Evolutionary conservation across 2,329 filamentous ascomycete genomes (phyloP).

Genomic region (Scedosporium dehoogii): DNA sequence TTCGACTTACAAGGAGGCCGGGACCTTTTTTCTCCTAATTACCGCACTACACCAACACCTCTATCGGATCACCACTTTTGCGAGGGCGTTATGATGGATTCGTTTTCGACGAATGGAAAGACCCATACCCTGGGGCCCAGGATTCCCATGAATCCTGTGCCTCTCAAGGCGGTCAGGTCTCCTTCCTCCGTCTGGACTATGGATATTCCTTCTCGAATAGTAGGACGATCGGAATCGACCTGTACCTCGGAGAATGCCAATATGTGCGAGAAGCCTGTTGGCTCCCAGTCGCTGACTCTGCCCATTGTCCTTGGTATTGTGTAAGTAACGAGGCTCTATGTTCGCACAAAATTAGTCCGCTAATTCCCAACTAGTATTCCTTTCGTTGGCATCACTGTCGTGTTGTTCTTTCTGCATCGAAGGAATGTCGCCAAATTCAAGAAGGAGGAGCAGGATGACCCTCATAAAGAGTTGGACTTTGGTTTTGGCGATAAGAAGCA

Average conservation of each 20-base stretch:
- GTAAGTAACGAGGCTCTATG: slow-evolving; percentile 39
- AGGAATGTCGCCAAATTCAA: slow-evolving; percentile 62
- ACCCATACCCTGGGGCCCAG: not conserved
- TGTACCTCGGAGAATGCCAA: slow-evolving; percentile 5
- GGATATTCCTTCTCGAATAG: slow-evolving; percentile 12
- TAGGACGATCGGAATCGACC: slow-evolving; percentile 9
- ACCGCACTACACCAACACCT: not conserved
- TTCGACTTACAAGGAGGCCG: too few relatives aligned
- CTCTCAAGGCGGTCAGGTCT: not conserved
- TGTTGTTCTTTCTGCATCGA: slow-evolving; percentile 70
- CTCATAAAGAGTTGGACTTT: slow-evolving; percentile 87
- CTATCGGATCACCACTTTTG: not conserved
- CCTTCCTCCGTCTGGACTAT: not conserved
- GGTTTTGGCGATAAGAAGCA: slow-evolving; percentile 52
- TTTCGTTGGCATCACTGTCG: slow-evolving; percentile 52
- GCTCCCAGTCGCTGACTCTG: slow-evolving; percentile 45
- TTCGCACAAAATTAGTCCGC: too few relatives aligned
- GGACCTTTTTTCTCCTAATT: not conserved
- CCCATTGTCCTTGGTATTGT: slow-evolving; percentile 60
- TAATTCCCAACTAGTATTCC: slow-evolving; percentile 53
- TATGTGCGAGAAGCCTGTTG: slow-evolving; percentile 49
- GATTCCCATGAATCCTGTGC: not conserved
- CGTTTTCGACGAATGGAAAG: not conserved
- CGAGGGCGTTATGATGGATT: not conserved
- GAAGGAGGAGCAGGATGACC: slow-evolving; percentile 73